Base-by-base conservation (phyloP, 148 eudicot genomes). In the Spergularia bocconei region DNA sequence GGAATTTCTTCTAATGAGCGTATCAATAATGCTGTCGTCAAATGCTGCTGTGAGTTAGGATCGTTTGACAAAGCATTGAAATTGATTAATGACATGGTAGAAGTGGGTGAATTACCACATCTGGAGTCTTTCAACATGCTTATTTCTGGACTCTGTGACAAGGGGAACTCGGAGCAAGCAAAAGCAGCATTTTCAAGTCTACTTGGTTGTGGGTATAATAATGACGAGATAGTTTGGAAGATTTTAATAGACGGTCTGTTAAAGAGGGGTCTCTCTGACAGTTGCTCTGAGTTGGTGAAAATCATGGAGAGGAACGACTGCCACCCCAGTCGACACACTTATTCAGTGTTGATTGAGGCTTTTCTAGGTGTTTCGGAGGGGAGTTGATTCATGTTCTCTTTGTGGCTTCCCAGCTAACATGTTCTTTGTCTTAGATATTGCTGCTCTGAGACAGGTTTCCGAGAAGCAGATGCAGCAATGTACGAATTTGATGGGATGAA, bases 211-310 rank as follows among this genome's bases (percentile, higher is more conserved):
- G 93, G 89, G 65, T 92, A 88, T 75, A 90, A 85, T 82, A 81
- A 85, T 77, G 96, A 92, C 79, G 96, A 92, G 85, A 86, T 92
- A 51, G 98, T 85, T 70, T 92, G 98, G 98, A 88, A 86, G 81
- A 56, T 92, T 78, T 83, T 92, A 56, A 78, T 88, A 79, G 93
- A 92, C 75, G 96, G 96, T 20, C 75, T 92, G 75, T 85, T 92
- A 65, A 85, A 79, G 81, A 83, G 53, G 80, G 97, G 92, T 48
- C 78, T 79, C 76, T 71, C 66, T 47, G 85, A 88, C 76, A 80
- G 74, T 75, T 90, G 87, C 74, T 90, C 89, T 50, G 91, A 87
- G 70, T 82, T 91, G 56, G 79, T 88, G 56, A 70, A 73, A 50
- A 47, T 88, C 55, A 91, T 91, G 97, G 89, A 88, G 85, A 75